These are phyloP conservation scores for Atkinsonella hypoxylon DNA, from an alignment of 2,329 filamentous ascomycete species.

Conservation along the genomic window DNA sequence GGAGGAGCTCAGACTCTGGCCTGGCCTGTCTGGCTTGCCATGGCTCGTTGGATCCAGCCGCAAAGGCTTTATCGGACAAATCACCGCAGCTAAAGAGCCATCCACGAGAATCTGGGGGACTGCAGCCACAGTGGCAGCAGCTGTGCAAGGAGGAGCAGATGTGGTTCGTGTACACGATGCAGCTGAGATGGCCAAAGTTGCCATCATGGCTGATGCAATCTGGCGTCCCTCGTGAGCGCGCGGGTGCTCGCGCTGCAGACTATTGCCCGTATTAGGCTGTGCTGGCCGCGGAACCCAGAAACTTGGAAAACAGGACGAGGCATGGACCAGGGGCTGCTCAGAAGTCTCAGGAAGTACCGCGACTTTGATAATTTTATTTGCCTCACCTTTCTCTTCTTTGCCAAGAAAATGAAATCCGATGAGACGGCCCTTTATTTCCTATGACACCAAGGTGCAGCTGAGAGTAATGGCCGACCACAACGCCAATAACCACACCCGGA, in stretches of 20 bases:
- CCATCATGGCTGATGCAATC: conserved; percentile 85
- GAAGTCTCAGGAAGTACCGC: conserved; percentile 6
- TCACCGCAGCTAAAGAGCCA: conserved; percentile 65
- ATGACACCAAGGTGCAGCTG: neutral
- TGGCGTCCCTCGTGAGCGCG: conserved; percentile 38
- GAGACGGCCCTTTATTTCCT: neutral
- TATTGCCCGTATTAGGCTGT: neutral
- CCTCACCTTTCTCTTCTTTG: neutral
- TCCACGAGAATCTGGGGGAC: conserved; percentile 71
- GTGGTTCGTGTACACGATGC: conserved; percentile 90
- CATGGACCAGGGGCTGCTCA: neutral
- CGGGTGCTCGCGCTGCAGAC: neutral
- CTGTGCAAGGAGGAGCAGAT: conserved; percentile 78
- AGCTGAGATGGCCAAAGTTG: conserved; percentile 71
- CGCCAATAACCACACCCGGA: neutral
- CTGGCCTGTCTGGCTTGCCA: conserved; percentile 56
- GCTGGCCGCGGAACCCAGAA: conserved; percentile 1
- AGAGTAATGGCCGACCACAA: neutral
- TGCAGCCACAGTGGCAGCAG: conserved; percentile 75
- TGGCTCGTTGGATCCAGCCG: conserved; percentile 86
- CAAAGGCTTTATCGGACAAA: conserved; percentile 75
- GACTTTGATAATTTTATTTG: conserved; percentile 1
- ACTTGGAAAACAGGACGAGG: neutral
- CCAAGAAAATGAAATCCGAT: conserved; percentile 5
- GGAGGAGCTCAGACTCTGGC: conserved; percentile 50